Base-by-base conservation (phyloP, 306 rosid genomes). In the Quercus parvula region DNA sequence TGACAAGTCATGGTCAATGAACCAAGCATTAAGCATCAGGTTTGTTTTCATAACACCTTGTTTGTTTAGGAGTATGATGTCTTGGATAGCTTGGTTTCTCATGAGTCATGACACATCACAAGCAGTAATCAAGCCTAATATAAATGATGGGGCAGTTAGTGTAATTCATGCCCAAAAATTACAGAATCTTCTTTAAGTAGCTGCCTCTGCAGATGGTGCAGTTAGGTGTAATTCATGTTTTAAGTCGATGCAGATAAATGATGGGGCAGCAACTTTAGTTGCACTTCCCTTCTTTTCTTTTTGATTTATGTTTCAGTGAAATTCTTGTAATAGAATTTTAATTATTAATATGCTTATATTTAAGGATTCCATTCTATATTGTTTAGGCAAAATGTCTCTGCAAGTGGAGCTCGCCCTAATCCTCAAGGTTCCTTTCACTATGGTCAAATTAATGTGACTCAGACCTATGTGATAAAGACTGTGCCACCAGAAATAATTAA, bases 341-440 rank as follows among this genome's bases (percentile, higher is more conserved):
- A 59, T 49, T 49, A 17, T 10, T 49, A 49, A 67, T 19, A 20
- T 25, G 33, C 31, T n/a, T 41, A 1, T 56, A 15, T 74, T 71
- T 84, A 30, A 75, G 28, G 67, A 55, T 44, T 83, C 46, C 70
- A 71, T 64, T 58, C 52, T 19, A 70, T 62, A 38, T 77, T 77
- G 78, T 22, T 75, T 75, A 94, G 97, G 90, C 92, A 81, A 90
- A 94, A 94, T 73, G 87, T 90, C 63, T 82, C 94, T 52, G 88
- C 99, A 17, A 94, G 99, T 84, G 99, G 99, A 76, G 97, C 97
- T 74, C 97, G 97, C 24, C 97, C 97, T 56, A 94, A 92, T 85
- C 97, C 97, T 38, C 97, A 94, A 84, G 99, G 99, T 54, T 94
- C 97, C 57, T 94, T 82, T 74, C 97, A 46, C 27, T 94, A 94